Evolutionary conservation across 169 alveolate species (phyloP).

Genomic region (Plasmodium billcollinsi): DNA sequence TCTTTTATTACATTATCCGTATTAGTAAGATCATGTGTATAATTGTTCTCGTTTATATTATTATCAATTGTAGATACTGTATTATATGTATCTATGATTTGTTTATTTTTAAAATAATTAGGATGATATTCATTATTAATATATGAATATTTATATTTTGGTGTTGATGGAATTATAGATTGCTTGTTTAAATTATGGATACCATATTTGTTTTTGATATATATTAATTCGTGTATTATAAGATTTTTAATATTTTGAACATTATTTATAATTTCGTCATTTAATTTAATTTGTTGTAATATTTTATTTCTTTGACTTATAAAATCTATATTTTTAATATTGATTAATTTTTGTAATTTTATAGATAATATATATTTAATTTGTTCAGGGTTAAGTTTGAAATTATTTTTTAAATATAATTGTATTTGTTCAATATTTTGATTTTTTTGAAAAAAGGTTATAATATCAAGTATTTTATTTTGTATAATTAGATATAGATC

Average conservation of each 20-base stretch:
- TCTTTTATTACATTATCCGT: not conserved
- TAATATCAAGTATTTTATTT: slow-evolving; percentile 56
- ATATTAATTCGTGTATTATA: slow-evolving; percentile 71
- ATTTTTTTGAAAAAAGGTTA: slow-evolving; percentile 42
- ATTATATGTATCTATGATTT: not conserved
- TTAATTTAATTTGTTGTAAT: slow-evolving; percentile 5
- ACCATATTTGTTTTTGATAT: slow-evolving; percentile 55
- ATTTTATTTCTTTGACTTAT: slow-evolving; percentile 51
- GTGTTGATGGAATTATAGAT: not conserved
- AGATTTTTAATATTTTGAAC: slow-evolving; percentile 44
- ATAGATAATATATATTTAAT: slow-evolving; percentile 78
- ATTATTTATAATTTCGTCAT: slow-evolving; percentile 49
- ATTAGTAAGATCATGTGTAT: not conserved
- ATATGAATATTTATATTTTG: slow-evolving; percentile 48
- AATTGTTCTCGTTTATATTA: not conserved
- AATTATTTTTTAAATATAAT: slow-evolving; percentile 44
- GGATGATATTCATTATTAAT: not conserved
- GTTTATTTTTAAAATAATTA: not conserved
- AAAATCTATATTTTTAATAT: slow-evolving; percentile 76
- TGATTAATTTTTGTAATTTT: slow-evolving; percentile 76
- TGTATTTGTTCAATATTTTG: slow-evolving; percentile 33
- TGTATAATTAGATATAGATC: slow-evolving; percentile 54
- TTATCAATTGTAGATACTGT: not conserved
- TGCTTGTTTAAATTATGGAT: slow-evolving; percentile 1
- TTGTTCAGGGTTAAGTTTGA: slow-evolving; percentile 77